These are phyloP conservation scores for Aegle marmelos DNA, from an alignment of 345 rosid species.

Conservation along the genomic window DNA sequence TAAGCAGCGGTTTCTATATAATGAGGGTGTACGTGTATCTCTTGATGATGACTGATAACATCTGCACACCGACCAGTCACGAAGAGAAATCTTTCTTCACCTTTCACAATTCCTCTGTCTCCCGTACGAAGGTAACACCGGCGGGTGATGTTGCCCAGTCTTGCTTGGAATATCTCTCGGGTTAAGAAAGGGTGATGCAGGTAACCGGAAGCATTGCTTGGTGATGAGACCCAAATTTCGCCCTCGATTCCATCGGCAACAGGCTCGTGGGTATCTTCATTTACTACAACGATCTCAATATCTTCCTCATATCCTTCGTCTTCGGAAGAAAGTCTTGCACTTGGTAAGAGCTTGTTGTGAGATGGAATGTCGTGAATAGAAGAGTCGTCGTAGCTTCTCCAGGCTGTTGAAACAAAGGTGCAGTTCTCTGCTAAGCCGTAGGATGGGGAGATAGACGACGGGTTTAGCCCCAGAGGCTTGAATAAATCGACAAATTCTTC, in stretches of 20 bases:
- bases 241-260: constrained; percentile 56
- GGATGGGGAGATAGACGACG: constrained; percentile 53
- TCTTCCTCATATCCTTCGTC: constrained; percentile 27
- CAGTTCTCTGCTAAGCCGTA: constrained; percentile 66
- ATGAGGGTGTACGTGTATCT: constrained; percentile 52
- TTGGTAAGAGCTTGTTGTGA: constrained; percentile 49
- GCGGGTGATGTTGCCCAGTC: constrained; percentile 26
- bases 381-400: constrained; percentile 33
- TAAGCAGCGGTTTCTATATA: constrained; percentile 48
- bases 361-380: constrained; percentile 32
- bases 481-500: constrained; percentile 46
- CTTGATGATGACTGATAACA: constrained; percentile 20
- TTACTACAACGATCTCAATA: constrained; percentile 43
- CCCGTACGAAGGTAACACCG: constrained; percentile 45
- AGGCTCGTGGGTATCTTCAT: constrained; percentile 41
- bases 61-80: constrained; percentile 56
- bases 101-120: constrained; percentile 46
- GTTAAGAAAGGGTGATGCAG: constrained; percentile 51
- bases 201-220: constrained; percentile 60
- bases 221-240: constrained; percentile 68
- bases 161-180: constrained; percentile 40
- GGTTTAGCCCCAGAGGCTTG: constrained; percentile 36
- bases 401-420: constrained; percentile 65
- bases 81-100: constrained; percentile 49
- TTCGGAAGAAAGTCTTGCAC: constrained; percentile 35